Evolutionary conservation across 768 basidiomycete genomes (phyloP), one percentile per base, ranked within the genome.

Genomic region (Astraeus odoratus): DNA sequence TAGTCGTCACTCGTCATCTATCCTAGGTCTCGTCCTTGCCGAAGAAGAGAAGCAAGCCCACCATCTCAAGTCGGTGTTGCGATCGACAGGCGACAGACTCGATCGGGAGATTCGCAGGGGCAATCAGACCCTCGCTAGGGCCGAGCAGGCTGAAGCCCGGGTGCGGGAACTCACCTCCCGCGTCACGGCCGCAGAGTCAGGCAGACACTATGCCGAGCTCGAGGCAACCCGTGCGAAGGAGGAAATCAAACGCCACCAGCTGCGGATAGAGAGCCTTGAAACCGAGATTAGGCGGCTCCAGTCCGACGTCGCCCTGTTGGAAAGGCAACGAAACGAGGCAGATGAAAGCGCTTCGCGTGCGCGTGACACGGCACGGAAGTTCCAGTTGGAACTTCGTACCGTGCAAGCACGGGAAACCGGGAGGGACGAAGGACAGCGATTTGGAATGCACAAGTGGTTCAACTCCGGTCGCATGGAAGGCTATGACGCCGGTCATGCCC

Each of bases 1-100:
- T 12, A 66, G 65, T 43, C 65, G 64, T 35, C 45, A 40, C 31
- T 60, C 70, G 1, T 63, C 69, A 24, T 57, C 68, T 19, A 58
- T 74, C 23, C 65, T 71, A 42, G 69, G 69, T 3, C 56, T 76
- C 10, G 67, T 73, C 22, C 63, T 74, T 22, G 69, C 74, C 50
- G 57, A 81, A 47, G 78, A 81, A 58, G 78, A 81, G 57, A 70
- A 72, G 43, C 76, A 79, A 52, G 67, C 69, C n/a, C 68, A 69
- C 44, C 70, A 73, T 45, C 68, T 81, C 49, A 81, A 79, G 57
- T 66, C 69, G 23, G 55, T 77, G 20, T 69, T 83, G 19, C 68
- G 72, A 42, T 63, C 60, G 37, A 71, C 80, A 4, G 70, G 71
- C 16, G 76, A 78, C 42, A 69, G 72, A 39, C 66, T 85, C 30